Evolutionary conservation across 2,329 filamentous ascomycete species (phyloP).

Genomic region (Dothidotthia symphoricarpi): DNA sequence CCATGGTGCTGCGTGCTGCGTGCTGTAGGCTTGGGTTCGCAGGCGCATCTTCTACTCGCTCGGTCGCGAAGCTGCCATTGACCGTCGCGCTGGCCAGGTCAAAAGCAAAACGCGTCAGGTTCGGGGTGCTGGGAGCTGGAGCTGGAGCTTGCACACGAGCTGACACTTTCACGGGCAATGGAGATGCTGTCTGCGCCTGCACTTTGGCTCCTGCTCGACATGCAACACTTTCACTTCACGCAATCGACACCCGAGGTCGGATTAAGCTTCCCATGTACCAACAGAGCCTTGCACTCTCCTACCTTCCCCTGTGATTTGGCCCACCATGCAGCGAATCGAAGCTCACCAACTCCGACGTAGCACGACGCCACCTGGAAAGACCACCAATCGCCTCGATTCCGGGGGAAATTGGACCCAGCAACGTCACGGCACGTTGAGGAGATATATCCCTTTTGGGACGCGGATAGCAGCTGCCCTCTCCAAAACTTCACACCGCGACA

Average conservation of each 20-base stretch:
- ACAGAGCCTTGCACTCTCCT: conserved; percentile 7
- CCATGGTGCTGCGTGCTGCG: conserved; percentile 24
- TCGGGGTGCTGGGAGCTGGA: conserved; percentile 26
- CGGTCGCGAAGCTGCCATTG: conserved; percentile 29
- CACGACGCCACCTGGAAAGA: conserved; percentile 14
- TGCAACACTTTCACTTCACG: conserved; percentile 6
- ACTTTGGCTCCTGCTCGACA: neutral
- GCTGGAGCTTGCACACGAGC: too few species aligned
- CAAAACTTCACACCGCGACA: too few species aligned
- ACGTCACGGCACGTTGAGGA: too few species aligned
- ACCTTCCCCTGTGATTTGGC: conserved; percentile 5
- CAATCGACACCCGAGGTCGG: conserved; percentile 9
- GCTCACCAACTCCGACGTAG: conserved; percentile 15
- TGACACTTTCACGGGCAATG: too few species aligned
- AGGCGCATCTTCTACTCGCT: conserved; percentile 29
- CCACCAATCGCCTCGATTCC: conserved; percentile 15
- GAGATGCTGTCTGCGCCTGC: conserved; percentile 13
- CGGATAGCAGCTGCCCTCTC: too few species aligned
- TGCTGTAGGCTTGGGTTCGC: conserved; percentile 19
- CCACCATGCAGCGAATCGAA: conserved; percentile 16
- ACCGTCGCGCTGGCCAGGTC: conserved; percentile 27
- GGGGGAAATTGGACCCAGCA: too few species aligned
- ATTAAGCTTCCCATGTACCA: conserved; percentile 14
- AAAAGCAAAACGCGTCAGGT: conserved; percentile 22
- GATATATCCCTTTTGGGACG: too few species aligned